A percentile compares a stretch with the other conserved stretches of the same genome.
Evolutionary conservation across 2,329 filamentous ascomycete genomes (phyloP).

Genomic region (Cryphonectria parasitica): DNA sequence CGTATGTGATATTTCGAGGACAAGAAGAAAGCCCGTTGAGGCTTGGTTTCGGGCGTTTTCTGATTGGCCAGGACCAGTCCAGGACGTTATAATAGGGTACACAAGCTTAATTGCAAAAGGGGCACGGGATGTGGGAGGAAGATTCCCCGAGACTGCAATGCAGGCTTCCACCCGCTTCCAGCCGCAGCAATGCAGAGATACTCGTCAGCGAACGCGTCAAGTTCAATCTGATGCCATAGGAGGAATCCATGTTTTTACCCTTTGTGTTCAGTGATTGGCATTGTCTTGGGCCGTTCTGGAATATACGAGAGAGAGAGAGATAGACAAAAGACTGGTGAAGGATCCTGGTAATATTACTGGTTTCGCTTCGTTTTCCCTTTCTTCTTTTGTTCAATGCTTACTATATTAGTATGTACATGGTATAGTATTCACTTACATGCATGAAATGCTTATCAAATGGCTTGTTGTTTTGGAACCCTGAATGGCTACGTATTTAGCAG

Average conservation of each 20-base stretch:
- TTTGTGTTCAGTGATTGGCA: not conserved
- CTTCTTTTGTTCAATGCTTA: too few relatives aligned
- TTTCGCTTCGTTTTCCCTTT: not conserved
- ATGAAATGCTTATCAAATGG: not conserved
- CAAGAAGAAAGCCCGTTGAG: not conserved
- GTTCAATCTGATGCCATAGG: not conserved
- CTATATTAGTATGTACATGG: not conserved
- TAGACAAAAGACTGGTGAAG: not conserved
- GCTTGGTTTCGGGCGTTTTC: not conserved
- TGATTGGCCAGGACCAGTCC: not conserved
- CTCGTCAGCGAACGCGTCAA: slow-evolving; percentile 9
- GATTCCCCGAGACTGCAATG: not conserved
- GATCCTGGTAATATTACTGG: not conserved
- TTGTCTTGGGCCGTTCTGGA: not conserved
- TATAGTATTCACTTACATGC: not conserved
- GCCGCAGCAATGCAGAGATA: not conserved
- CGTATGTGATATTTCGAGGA: not conserved
- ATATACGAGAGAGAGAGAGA: not conserved
- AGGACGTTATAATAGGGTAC: not conserved
- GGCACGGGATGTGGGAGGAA: slow-evolving; percentile 10
- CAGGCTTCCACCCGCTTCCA: not conserved
- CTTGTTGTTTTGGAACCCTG: not conserved
- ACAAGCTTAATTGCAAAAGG: slow-evolving; percentile 7
- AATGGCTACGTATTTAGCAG: not conserved
- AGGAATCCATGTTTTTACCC: not conserved